Conservation (phyloP, 768 basidiomycete species). For the Auricularia sp. region DNA sequence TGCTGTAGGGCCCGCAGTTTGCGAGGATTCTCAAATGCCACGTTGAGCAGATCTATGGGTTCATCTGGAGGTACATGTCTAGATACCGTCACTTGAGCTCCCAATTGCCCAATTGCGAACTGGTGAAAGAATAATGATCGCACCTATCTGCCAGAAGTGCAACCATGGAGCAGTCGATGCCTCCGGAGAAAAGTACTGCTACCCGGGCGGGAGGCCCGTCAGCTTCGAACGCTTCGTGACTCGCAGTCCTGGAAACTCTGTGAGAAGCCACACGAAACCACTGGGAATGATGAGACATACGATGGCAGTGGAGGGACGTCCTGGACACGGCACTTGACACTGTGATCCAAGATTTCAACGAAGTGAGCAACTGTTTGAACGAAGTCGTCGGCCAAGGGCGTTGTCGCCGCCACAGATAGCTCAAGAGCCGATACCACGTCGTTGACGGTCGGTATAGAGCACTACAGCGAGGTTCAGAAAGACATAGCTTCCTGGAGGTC, state of each 20-base stretch:
- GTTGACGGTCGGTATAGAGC: too few relatives aligned
- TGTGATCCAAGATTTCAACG: slow-evolving; percentile 36
- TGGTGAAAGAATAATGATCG: slow-evolving; percentile 11
- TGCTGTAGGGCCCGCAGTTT: slow-evolving; percentile 46
- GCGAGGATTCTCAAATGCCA: slow-evolving; percentile 93
- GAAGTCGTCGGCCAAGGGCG: neutral
- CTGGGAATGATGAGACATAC: slow-evolving; percentile 17
- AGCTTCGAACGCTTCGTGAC: neutral
- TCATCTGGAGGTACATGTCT: slow-evolving; percentile 68
- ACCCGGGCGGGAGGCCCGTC: slow-evolving; percentile 36
- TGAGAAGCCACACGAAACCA: neutral
- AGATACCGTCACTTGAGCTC: slow-evolving; percentile 2
- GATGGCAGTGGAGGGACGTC: slow-evolving; percentile 46
- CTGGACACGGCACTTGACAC: slow-evolving; percentile 56
- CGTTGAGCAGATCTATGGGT: slow-evolving; percentile 86
- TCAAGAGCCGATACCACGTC: too few relatives aligned
- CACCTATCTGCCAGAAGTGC: slow-evolving; percentile 73
- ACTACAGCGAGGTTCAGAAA: too few relatives aligned
- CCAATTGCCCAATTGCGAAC: neutral
- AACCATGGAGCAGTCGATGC: slow-evolving; percentile 83
- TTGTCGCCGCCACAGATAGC: neutral
- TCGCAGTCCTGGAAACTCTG: neutral
- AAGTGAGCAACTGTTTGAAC: neutral
- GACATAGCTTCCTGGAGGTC: too few relatives aligned
- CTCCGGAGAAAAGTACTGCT: slow-evolving; percentile 89